Conservation (phyloP, 805 yeast genomes). For the Yarrowia bubula region DNA sequence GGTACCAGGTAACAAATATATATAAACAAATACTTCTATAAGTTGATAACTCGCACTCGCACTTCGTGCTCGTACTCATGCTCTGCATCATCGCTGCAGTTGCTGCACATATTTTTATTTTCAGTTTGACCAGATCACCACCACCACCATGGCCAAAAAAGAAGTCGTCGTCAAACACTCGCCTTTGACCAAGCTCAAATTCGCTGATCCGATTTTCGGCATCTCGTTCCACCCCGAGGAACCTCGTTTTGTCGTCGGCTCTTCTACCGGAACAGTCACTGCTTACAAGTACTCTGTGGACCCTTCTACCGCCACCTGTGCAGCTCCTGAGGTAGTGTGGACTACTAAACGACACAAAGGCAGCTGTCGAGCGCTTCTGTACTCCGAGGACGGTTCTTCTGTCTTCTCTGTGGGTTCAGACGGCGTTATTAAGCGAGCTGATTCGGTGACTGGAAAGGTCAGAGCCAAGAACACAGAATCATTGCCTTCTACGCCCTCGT, state of each 20-base stretch:
- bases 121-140: background rate
- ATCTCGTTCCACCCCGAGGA: constrained; percentile 73
- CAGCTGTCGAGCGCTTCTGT: constrained; percentile 70
- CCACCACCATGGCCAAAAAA: constrained; percentile 9
- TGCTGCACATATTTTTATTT: background rate
- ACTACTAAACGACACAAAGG: constrained; percentile 87
- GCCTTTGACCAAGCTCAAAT: constrained; percentile 29
- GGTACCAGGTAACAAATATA: no score
- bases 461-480: constrained; percentile 48
- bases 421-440: constrained; percentile 70
- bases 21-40: no score
- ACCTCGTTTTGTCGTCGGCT: constrained; percentile 64
- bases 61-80: no score
- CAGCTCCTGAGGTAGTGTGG: constrained; percentile 50
- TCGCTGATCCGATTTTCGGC: constrained; percentile 55
- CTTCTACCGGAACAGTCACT: constrained; percentile 77
- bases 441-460: constrained; percentile 72
- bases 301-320: constrained; percentile 38
- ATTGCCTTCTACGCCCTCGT: constrained; percentile 35
- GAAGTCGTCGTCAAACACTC: background rate
- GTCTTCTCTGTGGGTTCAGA: constrained; percentile 78
- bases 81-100: background rate
- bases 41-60: no score
- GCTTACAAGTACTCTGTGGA: constrained; percentile 58
- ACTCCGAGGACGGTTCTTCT: constrained; percentile 58